phyloP scores from a whole-genome alignment of 352 stramenopile species.

The Thraustochytrium striatum region DNA sequence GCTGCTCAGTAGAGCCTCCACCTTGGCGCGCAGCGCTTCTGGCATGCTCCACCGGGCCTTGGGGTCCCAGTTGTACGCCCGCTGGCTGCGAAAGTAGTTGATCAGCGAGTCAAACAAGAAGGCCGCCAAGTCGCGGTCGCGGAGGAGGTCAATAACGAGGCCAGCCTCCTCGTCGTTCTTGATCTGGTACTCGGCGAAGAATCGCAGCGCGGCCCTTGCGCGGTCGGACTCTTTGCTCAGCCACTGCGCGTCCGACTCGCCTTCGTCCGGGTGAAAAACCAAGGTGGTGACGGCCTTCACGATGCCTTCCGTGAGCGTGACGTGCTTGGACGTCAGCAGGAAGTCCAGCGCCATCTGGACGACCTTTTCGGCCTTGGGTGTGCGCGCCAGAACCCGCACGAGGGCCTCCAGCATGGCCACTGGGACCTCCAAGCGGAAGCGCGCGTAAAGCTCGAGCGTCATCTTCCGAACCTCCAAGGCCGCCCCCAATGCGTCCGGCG shows the following conservation, averaged over 20 bases:
- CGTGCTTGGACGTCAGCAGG: no score
- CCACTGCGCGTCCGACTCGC: neutral
- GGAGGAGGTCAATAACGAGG: neutral
- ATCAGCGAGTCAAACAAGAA: constrained; percentile 24
- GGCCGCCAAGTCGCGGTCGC: neutral
- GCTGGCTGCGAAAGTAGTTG: neutral
- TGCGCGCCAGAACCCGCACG: neutral
- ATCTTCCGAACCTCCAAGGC: no score
- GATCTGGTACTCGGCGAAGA: constrained; percentile 33
- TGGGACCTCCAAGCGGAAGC: neutral
- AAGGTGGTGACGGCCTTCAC: neutral
- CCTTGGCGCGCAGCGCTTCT: neutral
- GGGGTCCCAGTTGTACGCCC: neutral
- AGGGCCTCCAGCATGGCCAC: neutral
- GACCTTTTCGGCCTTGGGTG: neutral
- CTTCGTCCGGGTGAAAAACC: neutral
- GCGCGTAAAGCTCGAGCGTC: no score
- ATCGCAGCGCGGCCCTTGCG: neutral
- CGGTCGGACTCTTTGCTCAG: neutral
- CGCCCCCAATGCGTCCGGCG: no score
- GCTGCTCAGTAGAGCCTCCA: neutral
- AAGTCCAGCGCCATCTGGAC: neutral
- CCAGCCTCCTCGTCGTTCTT: neutral
- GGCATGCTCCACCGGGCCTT: neutral
- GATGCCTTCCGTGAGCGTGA: neutral